phyloP scores from a whole-genome alignment of 106 monocot genomes.

The Acanthochlamys bracteata region DNA sequence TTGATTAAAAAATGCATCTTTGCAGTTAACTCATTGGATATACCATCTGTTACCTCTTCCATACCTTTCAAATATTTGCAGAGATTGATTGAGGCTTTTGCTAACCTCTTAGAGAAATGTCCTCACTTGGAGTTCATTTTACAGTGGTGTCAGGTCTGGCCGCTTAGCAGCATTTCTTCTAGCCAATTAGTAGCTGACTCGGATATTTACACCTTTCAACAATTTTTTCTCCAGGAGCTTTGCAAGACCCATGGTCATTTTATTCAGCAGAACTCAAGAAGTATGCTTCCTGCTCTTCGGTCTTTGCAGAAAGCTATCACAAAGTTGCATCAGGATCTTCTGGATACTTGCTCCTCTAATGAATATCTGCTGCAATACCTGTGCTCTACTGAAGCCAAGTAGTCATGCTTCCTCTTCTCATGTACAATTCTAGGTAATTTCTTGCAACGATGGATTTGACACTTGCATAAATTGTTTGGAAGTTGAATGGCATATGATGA shows the following conservation, averaged over 20 bases:
- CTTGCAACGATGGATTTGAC: too few species aligned
- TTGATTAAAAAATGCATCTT: constrained; percentile 88
- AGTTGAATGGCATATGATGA: too few species aligned
- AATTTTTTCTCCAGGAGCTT: constrained; percentile 52
- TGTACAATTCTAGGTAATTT: too few species aligned
- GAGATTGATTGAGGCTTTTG: constrained; percentile 79
- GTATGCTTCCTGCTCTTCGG: constrained; percentile 67
- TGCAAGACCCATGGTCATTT: constrained; percentile 74
- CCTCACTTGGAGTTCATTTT: constrained; percentile 93
- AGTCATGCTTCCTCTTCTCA: background rate
- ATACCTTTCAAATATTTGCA: constrained; percentile 82
- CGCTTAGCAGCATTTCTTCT: too few species aligned
- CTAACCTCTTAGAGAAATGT: constrained; percentile 77
- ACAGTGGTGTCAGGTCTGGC: constrained; percentile 78
- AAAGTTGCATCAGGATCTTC: constrained; percentile 79
- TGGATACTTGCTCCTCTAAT: constrained; percentile 77
- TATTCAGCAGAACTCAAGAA: constrained; percentile 81
- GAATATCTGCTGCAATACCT: constrained; percentile 80
- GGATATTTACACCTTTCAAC: background rate
- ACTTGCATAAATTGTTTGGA: too few species aligned
- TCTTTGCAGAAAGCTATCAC: constrained; percentile 87
- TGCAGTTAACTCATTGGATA: constrained; percentile 59
- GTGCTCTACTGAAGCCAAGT: constrained; percentile 36
- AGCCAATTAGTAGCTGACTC: too few species aligned
- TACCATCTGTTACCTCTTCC: constrained; percentile 52